Percentiles rank a stretch among this genome's conserved stretches.
These are phyloP conservation scores for Gentiana dahurica DNA, from an alignment of 257 asterid species.

Conservation along the genomic window DNA sequence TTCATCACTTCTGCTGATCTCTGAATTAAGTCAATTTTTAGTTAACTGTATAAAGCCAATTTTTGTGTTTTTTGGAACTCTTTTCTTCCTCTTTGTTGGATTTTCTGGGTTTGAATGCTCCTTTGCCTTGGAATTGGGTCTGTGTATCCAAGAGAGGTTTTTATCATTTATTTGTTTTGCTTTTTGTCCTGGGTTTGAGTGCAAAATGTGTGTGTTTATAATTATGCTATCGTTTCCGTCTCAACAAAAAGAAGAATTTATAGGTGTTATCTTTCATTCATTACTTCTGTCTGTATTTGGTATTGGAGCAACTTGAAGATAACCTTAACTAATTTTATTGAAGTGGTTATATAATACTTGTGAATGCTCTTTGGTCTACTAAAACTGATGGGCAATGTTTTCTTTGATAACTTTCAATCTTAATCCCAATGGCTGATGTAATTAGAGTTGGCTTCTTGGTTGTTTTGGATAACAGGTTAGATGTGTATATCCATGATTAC, in stretches of 20 bases:
- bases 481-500: slow-evolving; percentile 92
- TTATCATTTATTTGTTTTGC: no score
- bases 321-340: no score
- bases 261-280: neutral
- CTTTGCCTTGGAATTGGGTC: neutral
- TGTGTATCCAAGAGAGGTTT: no score
- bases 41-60: no score
- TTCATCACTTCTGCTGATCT: neutral
- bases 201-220: no score
- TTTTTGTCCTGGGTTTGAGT: no score
- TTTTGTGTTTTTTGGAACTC: neutral
- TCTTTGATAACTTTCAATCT: neutral
- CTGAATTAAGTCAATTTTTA: neutral
- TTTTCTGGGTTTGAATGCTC: slow-evolving; percentile 3
- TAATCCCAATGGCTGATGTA: neutral
- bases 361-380: no score
- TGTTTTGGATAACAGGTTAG: slow-evolving; percentile 48
- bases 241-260: no score
- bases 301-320: no score
- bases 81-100: neutral
- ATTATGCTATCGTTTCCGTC: no score
- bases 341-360: no score
- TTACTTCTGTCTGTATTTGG: no score
- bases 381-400: neutral
- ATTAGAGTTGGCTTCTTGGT: slow-evolving; percentile 7